Base-by-base conservation (phyloP, 257 asterid species). In the Fraxinus pennsylvanica region DNA sequence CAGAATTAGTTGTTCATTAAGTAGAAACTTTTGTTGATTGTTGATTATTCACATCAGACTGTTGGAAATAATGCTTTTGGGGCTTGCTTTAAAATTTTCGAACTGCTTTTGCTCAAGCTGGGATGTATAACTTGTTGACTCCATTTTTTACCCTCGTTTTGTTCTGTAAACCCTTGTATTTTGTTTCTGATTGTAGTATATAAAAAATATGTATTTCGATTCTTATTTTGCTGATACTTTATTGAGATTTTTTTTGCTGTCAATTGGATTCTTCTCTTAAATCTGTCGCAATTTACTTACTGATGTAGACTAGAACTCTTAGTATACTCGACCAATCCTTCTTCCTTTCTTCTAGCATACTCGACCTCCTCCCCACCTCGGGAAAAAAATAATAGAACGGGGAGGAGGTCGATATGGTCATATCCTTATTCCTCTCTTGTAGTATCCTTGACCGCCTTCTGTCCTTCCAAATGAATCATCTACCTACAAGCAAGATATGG, bases 1-100 rank as follows among this genome's bases (percentile, higher is more conserved):
- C 77, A 77, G 80, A 80, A 82, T 84, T 87, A 86, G 73, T 84
- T 84, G 86, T 81, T 81, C 32, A 76, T 68, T n/a, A 22, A 75
- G 85, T 78, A 84, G 71, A 82, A 80, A 78, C 32, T 19, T 38
- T 85, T 57, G n/a, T 14, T 47, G 59, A 47, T 65, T 70, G 33
- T 75, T 72, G 19, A n/a, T 29, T 30, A 21, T 78, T 72, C 19
- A 45, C 73, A 30, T 66, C 75, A 3, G 75, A 33, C 14, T 12
- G 39, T 39, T 43, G 45, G 36, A 33, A 78, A 78, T 66, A 77
- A 80, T 82, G 79, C 33, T 73, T 41, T n/a, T 47, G 73, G 67
- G 82, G 72, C 32, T 63, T 65, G 71, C 74, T 30, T 73, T 5
- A 5, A 5, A n/a, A 22, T 50, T 33, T 69, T 54, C 10, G 1